Evolutionary conservation across 1,284 basidiomycete genomes (phyloP).

Genomic region (Peniophora sp.): DNA sequence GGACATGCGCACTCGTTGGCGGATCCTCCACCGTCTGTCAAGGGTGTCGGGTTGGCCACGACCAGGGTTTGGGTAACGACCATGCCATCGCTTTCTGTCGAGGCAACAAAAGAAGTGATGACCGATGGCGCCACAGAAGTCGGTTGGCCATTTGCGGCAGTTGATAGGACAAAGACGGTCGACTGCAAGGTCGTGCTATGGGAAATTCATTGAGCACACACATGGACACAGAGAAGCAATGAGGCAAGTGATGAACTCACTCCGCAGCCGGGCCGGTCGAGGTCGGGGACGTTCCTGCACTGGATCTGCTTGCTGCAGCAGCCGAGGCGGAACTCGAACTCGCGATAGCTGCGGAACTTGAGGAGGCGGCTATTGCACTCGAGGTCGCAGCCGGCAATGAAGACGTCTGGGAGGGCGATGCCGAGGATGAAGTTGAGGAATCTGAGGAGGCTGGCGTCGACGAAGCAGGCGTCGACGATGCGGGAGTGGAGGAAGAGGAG

Average conservation of each 20-base stretch:
- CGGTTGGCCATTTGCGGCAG: slow-evolving; percentile 43
- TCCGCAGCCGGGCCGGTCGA: slow-evolving; percentile 7
- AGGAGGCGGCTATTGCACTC: background rate
- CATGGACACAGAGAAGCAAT: background rate
- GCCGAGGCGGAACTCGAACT: slow-evolving; percentile 1
- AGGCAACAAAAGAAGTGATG: slow-evolving; percentile 48
- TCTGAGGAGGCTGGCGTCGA: slow-evolving; percentile 1
- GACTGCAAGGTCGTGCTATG: slow-evolving; percentile 48
- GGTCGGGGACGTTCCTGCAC: slow-evolving; percentile 2
- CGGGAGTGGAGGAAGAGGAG: slow-evolving; percentile 10
- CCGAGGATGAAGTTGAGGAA: slow-evolving; percentile 4
- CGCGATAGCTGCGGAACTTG: background rate
- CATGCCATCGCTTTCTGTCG: slow-evolving; percentile 43
- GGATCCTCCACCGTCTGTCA: slow-evolving; percentile 31
- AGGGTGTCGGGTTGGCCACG: slow-evolving; percentile 58
- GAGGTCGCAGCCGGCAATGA: slow-evolving; percentile 1
- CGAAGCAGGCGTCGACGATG: slow-evolving; percentile 8
- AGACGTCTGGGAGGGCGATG: slow-evolving; percentile 2
- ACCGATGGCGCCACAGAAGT: slow-evolving; percentile 43
- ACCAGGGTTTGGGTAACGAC: slow-evolving; percentile 51
- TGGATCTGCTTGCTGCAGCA: slow-evolving; percentile 7
- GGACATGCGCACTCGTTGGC: slow-evolving; percentile 35
- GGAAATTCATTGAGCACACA: background rate
- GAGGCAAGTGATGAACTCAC: background rate
- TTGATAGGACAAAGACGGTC: slow-evolving; percentile 49